Conservation (phyloP, 805 yeast genomes). For the Ogataea henricii region DNA sequence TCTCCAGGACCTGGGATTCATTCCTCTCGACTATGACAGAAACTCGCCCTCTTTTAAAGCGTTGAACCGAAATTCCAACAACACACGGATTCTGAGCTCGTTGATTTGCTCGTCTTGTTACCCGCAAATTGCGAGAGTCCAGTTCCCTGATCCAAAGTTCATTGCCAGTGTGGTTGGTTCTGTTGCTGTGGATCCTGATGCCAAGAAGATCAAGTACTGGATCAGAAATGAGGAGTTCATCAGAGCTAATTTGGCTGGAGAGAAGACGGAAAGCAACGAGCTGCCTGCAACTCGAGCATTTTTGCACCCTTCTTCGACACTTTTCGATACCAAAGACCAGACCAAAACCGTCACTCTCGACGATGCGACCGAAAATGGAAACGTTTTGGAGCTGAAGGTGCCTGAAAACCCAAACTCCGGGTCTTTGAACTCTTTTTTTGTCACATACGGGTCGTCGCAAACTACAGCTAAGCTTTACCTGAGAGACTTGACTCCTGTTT, state of each 20-base stretch:
- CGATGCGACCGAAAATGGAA: background rate
- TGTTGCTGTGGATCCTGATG: constrained; percentile 83
- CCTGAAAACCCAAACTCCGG: constrained; percentile 17
- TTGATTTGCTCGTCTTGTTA: constrained; percentile 78
- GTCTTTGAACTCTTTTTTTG: constrained; percentile 54
- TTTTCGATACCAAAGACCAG: constrained; percentile 48
- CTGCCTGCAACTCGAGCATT: constrained; percentile 73
- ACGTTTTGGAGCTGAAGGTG: constrained; percentile 1
- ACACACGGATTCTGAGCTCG: constrained; percentile 57
- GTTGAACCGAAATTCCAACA: constrained; percentile 54
- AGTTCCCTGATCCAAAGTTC: constrained; percentile 79
- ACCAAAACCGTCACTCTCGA: constrained; percentile 12
- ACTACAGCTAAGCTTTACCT: constrained; percentile 67
- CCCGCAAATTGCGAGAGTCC: constrained; percentile 82
- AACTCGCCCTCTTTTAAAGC: constrained; percentile 18
- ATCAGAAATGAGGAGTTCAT: constrained; percentile 60
- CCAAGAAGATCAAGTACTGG: constrained; percentile 71
- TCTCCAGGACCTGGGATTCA: constrained; percentile 77
- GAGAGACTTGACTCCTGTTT: constrained; percentile 78
- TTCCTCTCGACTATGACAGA: constrained; percentile 53
- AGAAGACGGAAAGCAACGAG: constrained; percentile 21
- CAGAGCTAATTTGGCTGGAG: constrained; percentile 19
- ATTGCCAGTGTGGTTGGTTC: constrained; percentile 74
- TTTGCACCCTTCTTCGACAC: constrained; percentile 81
- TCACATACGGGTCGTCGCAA: constrained; percentile 61